Evolutionary conservation across 1,284 basidiomycete genomes (phyloP), one percentile per base, ranked within the genome.

Genomic region (Sparassis latifolia): DNA sequence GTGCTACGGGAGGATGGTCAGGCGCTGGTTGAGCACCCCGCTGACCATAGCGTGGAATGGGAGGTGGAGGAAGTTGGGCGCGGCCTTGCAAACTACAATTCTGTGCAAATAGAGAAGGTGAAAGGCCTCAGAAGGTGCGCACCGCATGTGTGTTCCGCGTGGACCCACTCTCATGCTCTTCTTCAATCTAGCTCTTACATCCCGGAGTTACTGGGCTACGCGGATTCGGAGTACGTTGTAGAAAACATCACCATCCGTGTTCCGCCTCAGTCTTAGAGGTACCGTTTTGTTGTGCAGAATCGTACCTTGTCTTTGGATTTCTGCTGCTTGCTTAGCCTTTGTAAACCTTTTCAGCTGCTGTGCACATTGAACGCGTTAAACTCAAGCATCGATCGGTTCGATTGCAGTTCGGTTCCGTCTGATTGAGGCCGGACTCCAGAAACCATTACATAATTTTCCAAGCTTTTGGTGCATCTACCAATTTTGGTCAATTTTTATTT

Each of bases 1-100:
- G 32, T 63, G 20, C 45, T 67, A 10, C 61, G 64, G 30, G 68
- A 68, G 27, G 67, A 66, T 31, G 66, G 68, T 31, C 53, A 62
- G 5, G 59, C 61, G 2, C 53, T 67, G 27, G 55, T 66, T 28
- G 60, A 63, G 39, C 64, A 66, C 4, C 55, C 35, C 3, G 59
- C 56, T 33, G 64, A 65, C 35, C 68, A 69, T 44, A 69, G 58
- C 2, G 83, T 84, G 39, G 78, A 74, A 20, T 86, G 83, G 73
- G 89, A 96, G 58, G 74, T 92, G 31, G 73, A 91, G 42, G 95
- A 97, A 66, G 90, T 99, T 31, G 97, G 95, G 0, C 80, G 95
- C 42, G 97, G 96, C 0, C 72, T 98, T 42, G 92, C 92, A 7
- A 97, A 96, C 69, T 99, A 97, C 66, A 98, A 97, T 63, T 96